Evolutionary conservation across 352 stramenopile genomes (phyloP).

Genomic region (Phytophthora melonis): DNA sequence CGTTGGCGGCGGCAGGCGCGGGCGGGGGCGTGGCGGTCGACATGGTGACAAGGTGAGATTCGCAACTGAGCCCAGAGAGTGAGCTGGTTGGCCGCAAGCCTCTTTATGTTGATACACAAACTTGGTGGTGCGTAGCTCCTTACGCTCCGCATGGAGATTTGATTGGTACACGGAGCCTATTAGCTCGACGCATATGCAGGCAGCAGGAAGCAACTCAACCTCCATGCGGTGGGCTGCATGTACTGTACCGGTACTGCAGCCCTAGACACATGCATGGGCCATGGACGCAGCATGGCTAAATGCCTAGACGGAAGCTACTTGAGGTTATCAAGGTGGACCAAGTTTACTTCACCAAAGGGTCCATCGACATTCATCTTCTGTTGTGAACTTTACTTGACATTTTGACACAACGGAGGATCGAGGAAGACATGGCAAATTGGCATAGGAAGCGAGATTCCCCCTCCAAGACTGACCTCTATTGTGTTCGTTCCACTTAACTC

Average conservation of each 20-base stretch:
- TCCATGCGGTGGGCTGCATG: not conserved
- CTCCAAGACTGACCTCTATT: conserved; percentile 50
- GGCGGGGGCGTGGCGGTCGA: conserved; percentile 40
- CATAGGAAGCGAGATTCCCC: conserved; percentile 37
- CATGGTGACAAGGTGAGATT: conserved; percentile 37
- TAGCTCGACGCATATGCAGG: not conserved
- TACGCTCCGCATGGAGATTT: conserved; percentile 26
- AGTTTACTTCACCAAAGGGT: not conserved
- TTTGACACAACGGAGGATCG: not conserved
- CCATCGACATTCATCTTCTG: not conserved
- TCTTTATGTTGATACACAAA: conserved; percentile 3
- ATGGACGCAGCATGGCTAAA: not conserved
- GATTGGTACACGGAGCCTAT: conserved; percentile 30
- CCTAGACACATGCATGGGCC: not conserved
- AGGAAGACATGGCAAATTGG: conserved; percentile 12
- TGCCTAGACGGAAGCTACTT: not conserved
- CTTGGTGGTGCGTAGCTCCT: conserved; percentile 19
- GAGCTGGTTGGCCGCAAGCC: conserved; percentile 4
- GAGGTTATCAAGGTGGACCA: not conserved
- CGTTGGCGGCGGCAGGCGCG: conserved; percentile 17
- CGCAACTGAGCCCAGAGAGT: conserved; percentile 16
- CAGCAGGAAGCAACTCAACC: not conserved
- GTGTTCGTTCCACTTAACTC: conserved; percentile 41
- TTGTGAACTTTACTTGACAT: not conserved
- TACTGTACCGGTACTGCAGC: not conserved